Conservation (phyloP, 1,284 basidiomycete genomes). For the Flammula alnicola region DNA sequence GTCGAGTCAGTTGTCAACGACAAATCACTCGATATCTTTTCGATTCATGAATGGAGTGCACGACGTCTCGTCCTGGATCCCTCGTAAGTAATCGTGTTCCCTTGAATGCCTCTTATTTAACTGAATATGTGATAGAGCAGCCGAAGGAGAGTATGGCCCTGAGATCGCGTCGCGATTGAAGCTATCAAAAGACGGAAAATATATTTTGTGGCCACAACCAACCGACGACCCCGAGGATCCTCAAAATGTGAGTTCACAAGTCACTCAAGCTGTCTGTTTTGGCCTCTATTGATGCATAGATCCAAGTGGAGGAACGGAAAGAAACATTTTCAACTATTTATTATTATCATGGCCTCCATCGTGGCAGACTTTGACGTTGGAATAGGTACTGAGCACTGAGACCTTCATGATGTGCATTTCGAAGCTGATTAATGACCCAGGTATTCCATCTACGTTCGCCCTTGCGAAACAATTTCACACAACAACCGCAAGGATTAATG, state of each 20-base stretch:
- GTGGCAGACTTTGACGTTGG: constrained; percentile 57
- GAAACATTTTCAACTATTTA: constrained; percentile 52
- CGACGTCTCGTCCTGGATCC: neutral
- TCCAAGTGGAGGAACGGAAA: constrained; percentile 34
- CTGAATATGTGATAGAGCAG: neutral
- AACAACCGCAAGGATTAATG: constrained; percentile 57
- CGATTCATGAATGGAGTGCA: neutral
- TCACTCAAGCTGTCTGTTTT: too few species aligned
- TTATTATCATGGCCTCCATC: constrained; percentile 56
- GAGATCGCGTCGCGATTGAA: constrained; percentile 4
- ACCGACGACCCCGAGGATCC: constrained; percentile 57
- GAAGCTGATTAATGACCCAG: constrained; percentile 27
- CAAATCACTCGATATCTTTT: neutral
- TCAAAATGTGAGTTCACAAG: constrained; percentile 41
- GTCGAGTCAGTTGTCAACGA: too few species aligned
- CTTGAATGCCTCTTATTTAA: neutral
- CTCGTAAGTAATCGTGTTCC: neutral
- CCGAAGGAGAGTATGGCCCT: constrained; percentile 51
- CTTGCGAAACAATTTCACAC: constrained; percentile 56
- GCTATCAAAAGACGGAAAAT: neutral
- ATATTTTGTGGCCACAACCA: constrained; percentile 47
- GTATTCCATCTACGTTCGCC: constrained; percentile 58
- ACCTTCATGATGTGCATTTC: neutral
- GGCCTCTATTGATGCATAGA: neutral
- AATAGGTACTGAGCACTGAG: constrained; percentile 45